Percentiles rank a stretch among this genome's conserved stretches.
phyloP scores from a whole-genome alignment of 2,329 filamentous ascomycete species.

The Colletotrichum cereale region DNA sequence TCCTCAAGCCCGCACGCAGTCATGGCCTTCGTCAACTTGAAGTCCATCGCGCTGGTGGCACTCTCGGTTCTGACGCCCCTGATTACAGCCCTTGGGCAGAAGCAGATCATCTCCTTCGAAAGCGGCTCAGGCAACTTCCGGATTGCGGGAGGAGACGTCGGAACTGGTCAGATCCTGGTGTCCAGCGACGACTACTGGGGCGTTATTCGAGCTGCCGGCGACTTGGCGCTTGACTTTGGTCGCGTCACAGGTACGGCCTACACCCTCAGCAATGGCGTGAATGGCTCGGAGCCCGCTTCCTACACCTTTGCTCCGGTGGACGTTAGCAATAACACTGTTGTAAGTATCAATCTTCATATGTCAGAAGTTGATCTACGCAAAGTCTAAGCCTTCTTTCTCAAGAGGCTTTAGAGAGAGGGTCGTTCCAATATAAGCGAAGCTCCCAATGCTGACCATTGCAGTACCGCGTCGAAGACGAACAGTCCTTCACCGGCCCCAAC shows the following conservation, averaged over 20 bases:
- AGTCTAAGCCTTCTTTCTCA: too few species aligned
- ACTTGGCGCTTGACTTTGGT: constrained; percentile 77
- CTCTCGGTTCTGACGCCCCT: constrained; percentile 43
- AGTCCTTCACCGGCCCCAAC: constrained; percentile 59
- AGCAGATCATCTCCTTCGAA: constrained; percentile 59
- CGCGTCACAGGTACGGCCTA: constrained; percentile 77
- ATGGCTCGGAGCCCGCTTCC: constrained; percentile 50
- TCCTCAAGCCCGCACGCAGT: neutral
- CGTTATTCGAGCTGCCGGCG: constrained; percentile 75
- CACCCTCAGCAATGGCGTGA: constrained; percentile 65
- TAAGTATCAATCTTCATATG: constrained; percentile 45
- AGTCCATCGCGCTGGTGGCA: constrained; percentile 39
- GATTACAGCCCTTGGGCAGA: constrained; percentile 60
- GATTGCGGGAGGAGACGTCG: constrained; percentile 52
- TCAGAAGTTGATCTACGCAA: neutral
- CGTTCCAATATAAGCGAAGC: neutral
- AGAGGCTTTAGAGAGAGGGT: neutral
- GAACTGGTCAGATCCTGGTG: constrained; percentile 65
- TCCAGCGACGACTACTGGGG: constrained; percentile 74
- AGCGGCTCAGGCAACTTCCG: constrained; percentile 45
- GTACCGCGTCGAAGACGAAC: constrained; percentile 57
- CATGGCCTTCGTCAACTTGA: constrained; percentile 29
- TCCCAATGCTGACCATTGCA: constrained; percentile 41
- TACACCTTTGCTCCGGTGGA: constrained; percentile 60
- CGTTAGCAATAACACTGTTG: constrained; percentile 61